Evolutionary conservation across 805 yeast species (phyloP).

Genomic region (Saccharomycopsis synnaedendra): DNA sequence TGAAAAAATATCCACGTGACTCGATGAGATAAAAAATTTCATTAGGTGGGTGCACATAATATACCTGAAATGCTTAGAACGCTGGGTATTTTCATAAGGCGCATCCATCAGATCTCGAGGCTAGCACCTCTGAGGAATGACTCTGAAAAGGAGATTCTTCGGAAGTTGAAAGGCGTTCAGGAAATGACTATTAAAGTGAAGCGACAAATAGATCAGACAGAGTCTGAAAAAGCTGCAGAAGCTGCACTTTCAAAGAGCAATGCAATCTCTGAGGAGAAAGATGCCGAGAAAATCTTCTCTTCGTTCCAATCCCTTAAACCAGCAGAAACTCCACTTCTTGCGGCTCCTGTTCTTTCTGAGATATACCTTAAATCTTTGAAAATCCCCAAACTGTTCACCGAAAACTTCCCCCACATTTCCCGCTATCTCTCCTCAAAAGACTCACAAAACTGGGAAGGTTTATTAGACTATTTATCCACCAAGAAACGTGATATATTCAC

Average conservation of each 20-base stretch:
- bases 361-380: slow-evolving; percentile 15
- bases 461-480: slow-evolving; percentile 18
- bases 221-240: not conserved
- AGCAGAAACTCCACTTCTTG: not conserved
- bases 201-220: not conserved
- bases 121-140: not conserved
- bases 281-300: slow-evolving; percentile 8
- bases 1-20: no score
- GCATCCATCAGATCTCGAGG: no score
- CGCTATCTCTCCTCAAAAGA: slow-evolving; percentile 29
- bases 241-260: not conserved
- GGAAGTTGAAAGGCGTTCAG: slow-evolving; percentile 11
- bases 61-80: no score
- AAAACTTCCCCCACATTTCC: slow-evolving; percentile 30
- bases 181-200: slow-evolving; percentile 6
- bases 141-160: slow-evolving; percentile 1
- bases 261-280: slow-evolving; percentile 3
- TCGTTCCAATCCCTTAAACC: not conserved
- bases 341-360: not conserved
- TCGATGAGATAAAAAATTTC: no score
- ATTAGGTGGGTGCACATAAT: no score
- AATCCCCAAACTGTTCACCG: slow-evolving; percentile 26
- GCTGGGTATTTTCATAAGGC: no score
- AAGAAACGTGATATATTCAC: slow-evolving; percentile 25
- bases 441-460: slow-evolving; percentile 33